Percentiles rank a stretch among this genome's conserved stretches.
These are phyloP conservation scores for Nakazawaea molendinolei DNA, from an alignment of 805 yeast species.

Conservation along the genomic window DNA sequence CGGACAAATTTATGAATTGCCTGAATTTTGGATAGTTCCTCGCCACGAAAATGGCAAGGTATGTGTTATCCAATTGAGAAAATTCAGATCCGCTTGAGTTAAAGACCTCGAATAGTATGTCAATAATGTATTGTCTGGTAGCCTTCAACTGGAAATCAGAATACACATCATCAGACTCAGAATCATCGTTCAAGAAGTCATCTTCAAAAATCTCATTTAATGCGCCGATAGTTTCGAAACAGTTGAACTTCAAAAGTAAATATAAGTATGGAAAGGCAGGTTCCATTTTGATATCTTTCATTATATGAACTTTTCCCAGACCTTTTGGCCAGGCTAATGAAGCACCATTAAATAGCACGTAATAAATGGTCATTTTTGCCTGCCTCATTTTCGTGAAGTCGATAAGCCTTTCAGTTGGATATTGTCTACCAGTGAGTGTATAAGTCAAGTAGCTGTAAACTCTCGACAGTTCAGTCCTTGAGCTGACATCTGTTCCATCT, in stretches of 20 bases:
- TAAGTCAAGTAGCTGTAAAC: slow-evolving; percentile 61
- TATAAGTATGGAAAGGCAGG: slow-evolving; percentile 68
- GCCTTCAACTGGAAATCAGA: slow-evolving; percentile 28
- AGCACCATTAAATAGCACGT: slow-evolving; percentile 53
- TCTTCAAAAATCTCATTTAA: slow-evolving; percentile 85
- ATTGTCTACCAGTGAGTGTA: slow-evolving; percentile 69
- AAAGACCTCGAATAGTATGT: slow-evolving; percentile 58
- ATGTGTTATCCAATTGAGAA: slow-evolving; percentile 22
- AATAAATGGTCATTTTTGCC: slow-evolving; percentile 48
- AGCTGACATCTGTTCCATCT: slow-evolving; percentile 14
- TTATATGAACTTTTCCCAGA: slow-evolving; percentile 26
- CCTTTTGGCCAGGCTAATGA: slow-evolving; percentile 39
- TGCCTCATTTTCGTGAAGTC: slow-evolving; percentile 23
- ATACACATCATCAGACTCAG: slow-evolving; percentile 14
- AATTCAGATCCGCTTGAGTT: slow-evolving; percentile 28
- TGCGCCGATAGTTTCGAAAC: slow-evolving; percentile 55
- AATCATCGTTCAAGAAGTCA: slow-evolving; percentile 57
- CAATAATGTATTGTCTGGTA: slow-evolving; percentile 73
- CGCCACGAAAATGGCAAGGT: slow-evolving; percentile 65
- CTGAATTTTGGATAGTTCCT: slow-evolving; percentile 78
- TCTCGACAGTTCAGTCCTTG: slow-evolving; percentile 12
- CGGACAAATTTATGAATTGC: slow-evolving; percentile 75
- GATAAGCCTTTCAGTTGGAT: slow-evolving; percentile 60
- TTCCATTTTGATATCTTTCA: slow-evolving; percentile 28
- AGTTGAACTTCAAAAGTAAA: slow-evolving; percentile 45